Evolutionary conservation across 805 yeast genomes (phyloP).

Genomic region (Saturnispora quitensis): DNA sequence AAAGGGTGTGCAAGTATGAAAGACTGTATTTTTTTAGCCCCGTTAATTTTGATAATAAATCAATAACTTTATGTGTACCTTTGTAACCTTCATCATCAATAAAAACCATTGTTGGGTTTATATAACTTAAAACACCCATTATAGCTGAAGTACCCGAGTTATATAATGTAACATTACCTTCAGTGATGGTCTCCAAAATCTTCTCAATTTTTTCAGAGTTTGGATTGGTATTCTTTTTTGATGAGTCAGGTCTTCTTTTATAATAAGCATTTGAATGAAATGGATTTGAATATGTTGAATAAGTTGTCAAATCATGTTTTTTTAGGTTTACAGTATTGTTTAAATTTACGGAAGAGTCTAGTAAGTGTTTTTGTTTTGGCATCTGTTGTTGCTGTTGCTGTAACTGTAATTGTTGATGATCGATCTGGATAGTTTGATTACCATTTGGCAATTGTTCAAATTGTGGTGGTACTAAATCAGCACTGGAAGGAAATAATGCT

Average conservation of each 20-base stretch:
- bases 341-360: not conserved
- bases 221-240: conserved; percentile 36
- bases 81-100: conserved; percentile 42
- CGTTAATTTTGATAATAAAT: conserved; percentile 34
- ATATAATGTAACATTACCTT: conserved; percentile 38
- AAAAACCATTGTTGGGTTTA: conserved; percentile 36
- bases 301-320: conserved; percentile 14
- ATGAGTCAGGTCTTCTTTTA: conserved; percentile 13
- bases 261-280: conserved; percentile 12
- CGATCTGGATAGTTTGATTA: not conserved
- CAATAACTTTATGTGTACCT: conserved; percentile 42
- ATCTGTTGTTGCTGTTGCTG: not conserved
- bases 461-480: not conserved
- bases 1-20: conserved; percentile 26
- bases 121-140: conserved; percentile 38
- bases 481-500: not conserved
- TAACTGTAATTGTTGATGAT: not conserved
- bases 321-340: not conserved
- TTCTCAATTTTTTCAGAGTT: conserved; percentile 39
- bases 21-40: conserved; percentile 31
- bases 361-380: not conserved
- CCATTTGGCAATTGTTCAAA: not conserved
- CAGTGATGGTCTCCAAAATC: conserved; percentile 36
- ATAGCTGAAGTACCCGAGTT: conserved; percentile 45
- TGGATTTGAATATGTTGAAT: conserved; percentile 23